Base-by-base conservation (phyloP, 257 asterid genomes). In the Solanum bulbocastanum region DNA sequence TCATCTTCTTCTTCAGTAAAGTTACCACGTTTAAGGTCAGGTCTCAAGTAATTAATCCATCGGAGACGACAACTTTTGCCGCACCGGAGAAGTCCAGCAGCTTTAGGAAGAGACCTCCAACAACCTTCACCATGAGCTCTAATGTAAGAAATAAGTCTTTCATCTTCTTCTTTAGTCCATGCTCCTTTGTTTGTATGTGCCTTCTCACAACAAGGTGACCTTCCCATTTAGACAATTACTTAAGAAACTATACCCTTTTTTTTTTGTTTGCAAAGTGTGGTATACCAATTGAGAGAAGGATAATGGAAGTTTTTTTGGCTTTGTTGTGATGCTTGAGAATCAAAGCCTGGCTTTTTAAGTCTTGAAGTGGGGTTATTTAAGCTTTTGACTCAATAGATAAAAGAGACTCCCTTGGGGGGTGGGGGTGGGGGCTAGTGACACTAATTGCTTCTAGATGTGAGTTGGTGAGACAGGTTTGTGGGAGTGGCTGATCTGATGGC, bases 101-200 rank as follows among this genome's bases (percentile, higher is more conserved):
- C 98, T 76, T 96, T 96, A 15, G 99, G 99, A 65, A 96, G 96
- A 8, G 98, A 94, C n/a, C 99, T 92, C 99, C 99, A 95, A 90
- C 98, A 94, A 8, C 99, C 99, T 92, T 96, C 99, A 7, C 99
- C 98, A 79, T 96, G 96, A 5, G 96, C 91, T 10, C 96, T 92
- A 72, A 96, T 96, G 78, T 96, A 94, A 16, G 95, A 88, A 33
- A 93, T 92, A 22, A 96, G 95, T 5, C 98, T 92, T 39, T 96
- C 98, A 72, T 96, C 99, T 93, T 96, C 99, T 90, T 95, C 99
- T 83, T 96, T 96, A 2, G 98, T 94, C 98, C 99, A 96, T 0
- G 98, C 99, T 37, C 98, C 99, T 92, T 96, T 95, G 93, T 96
- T 95, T 2, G 98, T 96, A 90, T 95, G 98, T 42, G 98, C 99